phyloP scores from a whole-genome alignment of 2,329 filamentous ascomycete genomes.

The Monosporascus ibericus region DNA sequence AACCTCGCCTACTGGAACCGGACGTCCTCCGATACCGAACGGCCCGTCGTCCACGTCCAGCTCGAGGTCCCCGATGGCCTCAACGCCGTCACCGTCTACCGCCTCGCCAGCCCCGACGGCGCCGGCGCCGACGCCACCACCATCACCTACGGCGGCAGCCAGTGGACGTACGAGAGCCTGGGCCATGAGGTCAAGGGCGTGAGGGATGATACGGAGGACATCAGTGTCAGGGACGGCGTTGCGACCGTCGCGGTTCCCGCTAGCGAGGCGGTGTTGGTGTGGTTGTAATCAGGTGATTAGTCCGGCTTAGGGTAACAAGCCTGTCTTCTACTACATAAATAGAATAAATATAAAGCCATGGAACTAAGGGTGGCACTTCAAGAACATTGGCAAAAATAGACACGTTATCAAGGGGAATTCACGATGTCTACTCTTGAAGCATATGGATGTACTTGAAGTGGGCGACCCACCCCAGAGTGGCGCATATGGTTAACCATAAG shows the following conservation, averaged over 20 bases:
- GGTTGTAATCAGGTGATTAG: constrained; percentile 5
- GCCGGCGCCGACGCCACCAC: constrained; percentile 25
- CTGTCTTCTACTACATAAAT: no score
- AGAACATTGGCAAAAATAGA: no score
- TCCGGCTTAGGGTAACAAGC: background rate
- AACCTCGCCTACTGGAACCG: constrained; percentile 32
- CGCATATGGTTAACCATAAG: no score
- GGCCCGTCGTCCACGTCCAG: constrained; percentile 16
- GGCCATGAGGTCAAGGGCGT: constrained; percentile 28
- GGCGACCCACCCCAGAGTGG: no score
- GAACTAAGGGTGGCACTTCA: no score
- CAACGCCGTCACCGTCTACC: constrained; percentile 19
- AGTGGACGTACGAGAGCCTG: constrained; percentile 29
- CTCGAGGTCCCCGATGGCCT: constrained; percentile 15
- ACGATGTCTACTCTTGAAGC: no score
- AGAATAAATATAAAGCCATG: no score
- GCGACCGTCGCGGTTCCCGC: constrained; percentile 18
- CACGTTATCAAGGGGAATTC: no score
- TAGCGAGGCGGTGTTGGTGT: constrained; percentile 26
- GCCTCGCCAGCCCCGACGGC: constrained; percentile 27
- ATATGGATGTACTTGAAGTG: no score
- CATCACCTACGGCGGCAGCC: constrained; percentile 32
- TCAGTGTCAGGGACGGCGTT: constrained; percentile 20
- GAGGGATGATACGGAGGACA: constrained; percentile 21
- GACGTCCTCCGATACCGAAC: constrained; percentile 18